phyloP scores from a whole-genome alignment of 2,329 filamentous ascomycete genomes.

The Diaporthe helianthi region DNA sequence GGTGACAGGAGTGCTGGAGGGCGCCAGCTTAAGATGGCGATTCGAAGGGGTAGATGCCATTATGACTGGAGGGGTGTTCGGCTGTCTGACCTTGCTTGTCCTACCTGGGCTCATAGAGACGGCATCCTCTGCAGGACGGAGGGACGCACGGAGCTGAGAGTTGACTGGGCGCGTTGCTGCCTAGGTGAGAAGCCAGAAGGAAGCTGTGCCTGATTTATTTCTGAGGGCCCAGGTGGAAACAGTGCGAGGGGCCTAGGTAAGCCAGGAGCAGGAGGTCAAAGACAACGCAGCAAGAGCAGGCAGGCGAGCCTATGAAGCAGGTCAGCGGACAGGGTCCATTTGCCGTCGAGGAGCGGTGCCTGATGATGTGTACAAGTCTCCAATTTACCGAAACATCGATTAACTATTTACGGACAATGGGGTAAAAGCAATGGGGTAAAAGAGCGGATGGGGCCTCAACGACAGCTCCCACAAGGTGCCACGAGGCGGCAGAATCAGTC shows the following conservation, averaged over 20 bases:
- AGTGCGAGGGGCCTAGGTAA: not conserved
- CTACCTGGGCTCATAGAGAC: not conserved
- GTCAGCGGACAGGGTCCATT: conserved; percentile 11
- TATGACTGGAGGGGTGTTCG: conserved; percentile 45
- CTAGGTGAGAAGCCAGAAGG: not conserved
- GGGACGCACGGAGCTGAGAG: conserved; percentile 7
- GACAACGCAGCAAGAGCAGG: conserved; percentile 12
- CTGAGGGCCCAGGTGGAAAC: not conserved
- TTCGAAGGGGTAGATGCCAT: conserved; percentile 67
- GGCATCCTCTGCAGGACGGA: conserved; percentile 14
- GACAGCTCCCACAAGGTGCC: conserved; percentile 16
- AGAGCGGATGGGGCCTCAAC: conserved; percentile 7
- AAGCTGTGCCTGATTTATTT: not conserved
- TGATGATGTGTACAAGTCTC: conserved; percentile 22
- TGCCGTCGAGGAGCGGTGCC: conserved; percentile 10
- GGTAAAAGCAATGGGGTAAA: conserved; percentile 20
- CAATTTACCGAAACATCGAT: conserved; percentile 23
- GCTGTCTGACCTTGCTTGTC: not conserved
- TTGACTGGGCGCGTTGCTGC: conserved; percentile 7
- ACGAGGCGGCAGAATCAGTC: not conserved
- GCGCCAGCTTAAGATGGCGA: conserved; percentile 71
- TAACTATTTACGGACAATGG: conserved; percentile 23
- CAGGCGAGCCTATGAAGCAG: conserved; percentile 11
- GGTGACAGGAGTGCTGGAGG: conserved; percentile 76
- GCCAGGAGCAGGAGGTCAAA: not conserved